Evolutionary conservation across 345 rosid genomes (phyloP).

Genomic region (Aquilaria yunnanensis): DNA sequence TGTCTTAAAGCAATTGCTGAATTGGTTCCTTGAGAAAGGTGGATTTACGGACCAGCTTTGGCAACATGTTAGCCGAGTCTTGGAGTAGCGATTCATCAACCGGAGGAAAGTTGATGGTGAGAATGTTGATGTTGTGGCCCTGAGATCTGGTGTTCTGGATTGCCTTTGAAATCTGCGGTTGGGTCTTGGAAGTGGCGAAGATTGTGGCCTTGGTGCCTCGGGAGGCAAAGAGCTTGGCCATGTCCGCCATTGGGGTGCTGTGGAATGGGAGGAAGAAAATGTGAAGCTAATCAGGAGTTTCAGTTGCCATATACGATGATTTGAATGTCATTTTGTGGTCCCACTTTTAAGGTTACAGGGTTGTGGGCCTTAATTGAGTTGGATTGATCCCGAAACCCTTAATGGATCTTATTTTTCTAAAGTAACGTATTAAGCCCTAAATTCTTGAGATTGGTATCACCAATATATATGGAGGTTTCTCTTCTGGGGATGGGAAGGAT

Average conservation of each 20-base stretch:
- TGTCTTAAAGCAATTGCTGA: slow-evolving; percentile 6
- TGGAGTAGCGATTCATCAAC: slow-evolving; percentile 3
- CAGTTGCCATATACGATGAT: no score
- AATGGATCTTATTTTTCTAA: no score
- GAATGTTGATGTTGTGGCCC: slow-evolving; percentile 15
- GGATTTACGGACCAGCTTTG: slow-evolving; percentile 5
- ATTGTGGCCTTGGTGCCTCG: slow-evolving; percentile 25
- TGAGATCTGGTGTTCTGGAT: slow-evolving; percentile 10
- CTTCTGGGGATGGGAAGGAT: no score
- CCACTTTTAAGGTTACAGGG: no score
- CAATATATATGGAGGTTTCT: no score
- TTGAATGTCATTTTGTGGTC: no score
- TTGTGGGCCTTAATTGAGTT: no score
- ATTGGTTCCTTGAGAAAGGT: slow-evolving; percentile 16
- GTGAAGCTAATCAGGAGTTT: slow-evolving; percentile 6
- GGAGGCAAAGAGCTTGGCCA: slow-evolving; percentile 33
- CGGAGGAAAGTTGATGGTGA: slow-evolving; percentile 7
- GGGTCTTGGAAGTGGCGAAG: slow-evolving; percentile 24
- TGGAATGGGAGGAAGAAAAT: slow-evolving; percentile 33
- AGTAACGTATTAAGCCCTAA: no score
- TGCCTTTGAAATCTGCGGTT: slow-evolving; percentile 13
- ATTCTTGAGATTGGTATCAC: no score
- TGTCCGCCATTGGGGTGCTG: slow-evolving; percentile 28
- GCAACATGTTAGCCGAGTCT: slow-evolving; percentile 5
- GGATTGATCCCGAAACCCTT: no score